Evolutionary conservation across 805 yeast species (phyloP).

Genomic region (Martiniozyma abietophila): DNA sequence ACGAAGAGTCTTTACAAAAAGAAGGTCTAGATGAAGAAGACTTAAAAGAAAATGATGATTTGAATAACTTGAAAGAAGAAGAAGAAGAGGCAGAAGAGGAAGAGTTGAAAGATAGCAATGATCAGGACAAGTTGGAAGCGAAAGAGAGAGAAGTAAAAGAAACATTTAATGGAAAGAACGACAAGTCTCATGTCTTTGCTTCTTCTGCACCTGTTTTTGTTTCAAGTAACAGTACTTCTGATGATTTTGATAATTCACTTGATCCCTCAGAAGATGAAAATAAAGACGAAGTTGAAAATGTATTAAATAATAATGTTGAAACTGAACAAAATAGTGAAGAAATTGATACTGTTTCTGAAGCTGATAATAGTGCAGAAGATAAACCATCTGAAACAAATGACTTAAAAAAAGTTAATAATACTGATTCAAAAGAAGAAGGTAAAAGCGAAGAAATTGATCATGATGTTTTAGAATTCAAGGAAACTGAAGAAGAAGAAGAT

Average conservation of each 20-base stretch:
- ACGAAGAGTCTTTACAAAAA: not conserved
- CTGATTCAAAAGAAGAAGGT: conserved; percentile 5
- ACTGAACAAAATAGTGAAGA: conserved; percentile 9
- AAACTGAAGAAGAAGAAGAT: not conserved
- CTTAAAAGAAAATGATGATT: not conserved
- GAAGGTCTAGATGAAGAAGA: conserved; percentile 3
- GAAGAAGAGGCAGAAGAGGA: conserved; percentile 2
- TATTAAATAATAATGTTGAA: conserved; percentile 8
- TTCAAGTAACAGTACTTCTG: not conserved
- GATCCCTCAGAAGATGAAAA: conserved; percentile 2
- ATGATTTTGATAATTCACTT: not conserved
- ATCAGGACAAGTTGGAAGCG: not conserved
- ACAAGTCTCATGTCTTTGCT: not conserved
- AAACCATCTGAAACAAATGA: conserved; percentile 5
- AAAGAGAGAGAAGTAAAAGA: conserved; percentile 5
- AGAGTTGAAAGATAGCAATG: not conserved
- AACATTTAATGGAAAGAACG: not conserved
- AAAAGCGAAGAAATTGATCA: conserved; percentile 6
- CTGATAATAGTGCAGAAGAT: conserved; percentile 4
- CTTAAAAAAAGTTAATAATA: not conserved
- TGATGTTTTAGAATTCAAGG: conserved; percentile 5
- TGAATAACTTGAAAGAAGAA: not conserved
- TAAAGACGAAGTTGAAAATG: conserved; percentile 4
- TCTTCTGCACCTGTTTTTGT: not conserved
- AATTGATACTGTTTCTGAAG: conserved; percentile 8